phyloP scores from a whole-genome alignment of 1,139 yeast species.

The Lodderomyces theae region DNA sequence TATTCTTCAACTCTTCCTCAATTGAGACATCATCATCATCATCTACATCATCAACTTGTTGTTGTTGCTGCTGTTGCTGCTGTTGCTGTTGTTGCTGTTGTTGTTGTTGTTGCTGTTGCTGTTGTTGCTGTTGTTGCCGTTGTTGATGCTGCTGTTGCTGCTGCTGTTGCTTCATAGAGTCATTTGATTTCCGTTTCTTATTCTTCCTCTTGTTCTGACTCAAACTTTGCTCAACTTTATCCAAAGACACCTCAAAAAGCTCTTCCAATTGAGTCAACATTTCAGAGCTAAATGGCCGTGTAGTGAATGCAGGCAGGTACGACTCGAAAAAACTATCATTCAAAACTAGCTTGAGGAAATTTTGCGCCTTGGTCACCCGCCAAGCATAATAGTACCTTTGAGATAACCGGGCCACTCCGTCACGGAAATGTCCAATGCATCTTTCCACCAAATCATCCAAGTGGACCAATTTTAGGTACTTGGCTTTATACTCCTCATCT shows the following conservation, averaged over 20 bases:
- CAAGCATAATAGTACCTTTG: constrained; percentile 39
- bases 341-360: constrained; percentile 23
- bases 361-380: constrained; percentile 32
- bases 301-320: constrained; percentile 13
- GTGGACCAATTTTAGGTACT: constrained; percentile 15
- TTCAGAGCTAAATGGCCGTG: constrained; percentile 14
- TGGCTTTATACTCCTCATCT: constrained; percentile 13
- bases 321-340: constrained; percentile 21
- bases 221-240: constrained; percentile 13
- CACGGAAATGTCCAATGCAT: constrained; percentile 21
- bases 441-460: constrained; percentile 17
- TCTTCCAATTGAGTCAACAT: constrained; percentile 23
- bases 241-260: constrained; percentile 18
- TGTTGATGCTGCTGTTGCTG: neutral
- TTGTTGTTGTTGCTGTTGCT: neutral
- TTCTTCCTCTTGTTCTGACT: constrained; percentile 3
- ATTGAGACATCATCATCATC: neutral
- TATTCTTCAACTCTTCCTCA: neutral
- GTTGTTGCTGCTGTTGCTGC: neutral
- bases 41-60: too few relatives aligned
- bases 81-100: neutral
- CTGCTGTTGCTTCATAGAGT: neutral
- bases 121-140: neutral
- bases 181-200: constrained; percentile 1
- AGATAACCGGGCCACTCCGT: constrained; percentile 20